Evolutionary conservation across 352 stramenopile species (phyloP).

Genomic region (Phytopythium vexans): DNA sequence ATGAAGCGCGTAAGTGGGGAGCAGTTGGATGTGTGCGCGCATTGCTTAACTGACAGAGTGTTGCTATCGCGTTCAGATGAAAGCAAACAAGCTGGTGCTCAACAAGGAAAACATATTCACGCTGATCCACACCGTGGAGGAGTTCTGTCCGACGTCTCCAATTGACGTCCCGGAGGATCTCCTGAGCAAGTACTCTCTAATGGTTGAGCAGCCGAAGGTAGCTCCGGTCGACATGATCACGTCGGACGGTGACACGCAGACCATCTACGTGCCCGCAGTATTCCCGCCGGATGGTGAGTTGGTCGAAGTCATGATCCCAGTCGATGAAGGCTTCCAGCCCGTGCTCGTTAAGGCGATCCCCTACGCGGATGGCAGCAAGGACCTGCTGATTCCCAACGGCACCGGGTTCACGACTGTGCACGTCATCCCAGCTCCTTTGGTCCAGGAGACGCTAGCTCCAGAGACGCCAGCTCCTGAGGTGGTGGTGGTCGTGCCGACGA

Average conservation of each 20-base stretch:
- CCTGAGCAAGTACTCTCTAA: neutral
- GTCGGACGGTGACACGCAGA: neutral
- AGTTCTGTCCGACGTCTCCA: conserved; percentile 27
- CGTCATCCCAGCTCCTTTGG: neutral
- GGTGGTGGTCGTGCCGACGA: neutral
- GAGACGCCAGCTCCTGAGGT: neutral
- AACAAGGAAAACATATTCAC: conserved; percentile 23
- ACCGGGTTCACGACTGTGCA: neutral
- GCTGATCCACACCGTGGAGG: conserved; percentile 35
- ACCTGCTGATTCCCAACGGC: neutral
- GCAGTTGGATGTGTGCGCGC: neutral
- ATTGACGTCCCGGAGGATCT: conserved; percentile 10
- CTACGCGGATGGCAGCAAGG: neutral
- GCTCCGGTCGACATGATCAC: neutral
- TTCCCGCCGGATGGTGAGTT: neutral
- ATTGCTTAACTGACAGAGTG: neutral
- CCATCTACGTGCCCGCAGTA: neutral
- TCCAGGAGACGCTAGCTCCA: neutral
- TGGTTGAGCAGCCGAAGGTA: too few species aligned
- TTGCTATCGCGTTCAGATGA: conserved; percentile 17
- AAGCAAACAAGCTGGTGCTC: conserved; percentile 20
- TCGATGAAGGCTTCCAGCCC: neutral
- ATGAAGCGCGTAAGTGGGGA: conserved; percentile 33
- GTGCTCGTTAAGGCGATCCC: neutral
- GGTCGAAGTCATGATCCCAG: neutral